These are phyloP conservation scores for Kwoniella europaea DNA, from an alignment of 768 basidiomycete genomes.

Conservation along the genomic window DNA sequence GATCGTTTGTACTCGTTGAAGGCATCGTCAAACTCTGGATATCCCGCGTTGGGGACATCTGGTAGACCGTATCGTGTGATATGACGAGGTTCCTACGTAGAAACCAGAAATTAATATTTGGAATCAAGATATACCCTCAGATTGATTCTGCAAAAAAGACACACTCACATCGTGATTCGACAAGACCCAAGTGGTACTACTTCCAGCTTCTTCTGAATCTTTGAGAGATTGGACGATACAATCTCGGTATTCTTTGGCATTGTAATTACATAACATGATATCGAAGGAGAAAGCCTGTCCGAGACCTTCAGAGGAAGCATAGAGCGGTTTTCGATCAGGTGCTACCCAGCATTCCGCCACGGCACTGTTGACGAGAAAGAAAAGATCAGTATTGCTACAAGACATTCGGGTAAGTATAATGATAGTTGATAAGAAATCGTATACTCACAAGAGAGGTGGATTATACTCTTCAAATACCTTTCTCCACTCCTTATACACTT, in stretches of 20 bases:
- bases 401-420: neutral
- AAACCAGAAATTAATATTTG: neutral
- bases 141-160: neutral
- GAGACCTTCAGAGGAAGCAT: conserved; percentile 44
- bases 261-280: conserved; percentile 42
- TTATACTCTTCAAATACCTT: conserved; percentile 50
- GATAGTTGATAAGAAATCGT: no score
- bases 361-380: conserved; percentile 24
- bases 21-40: conserved; percentile 18
- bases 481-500: conserved; percentile 46
- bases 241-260: conserved; percentile 28
- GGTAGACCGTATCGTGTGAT: conserved; percentile 48
- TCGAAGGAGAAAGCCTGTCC: conserved; percentile 53
- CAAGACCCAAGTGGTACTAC: conserved; percentile 47
- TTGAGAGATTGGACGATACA: conserved; percentile 32
- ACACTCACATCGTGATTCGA: conserved; percentile 25
- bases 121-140: neutral
- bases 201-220: conserved; percentile 24
- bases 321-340: conserved; percentile 40
- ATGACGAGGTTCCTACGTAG: conserved; percentile 42
- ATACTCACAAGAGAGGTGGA: conserved; percentile 47
- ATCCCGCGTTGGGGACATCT: conserved; percentile 12
- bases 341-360: conserved; percentile 53
- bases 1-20: conserved; percentile 13
- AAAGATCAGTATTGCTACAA: no score